These are phyloP conservation scores for Lupinus albus DNA, from an alignment of 306 rosid species.

Conservation along the genomic window DNA sequence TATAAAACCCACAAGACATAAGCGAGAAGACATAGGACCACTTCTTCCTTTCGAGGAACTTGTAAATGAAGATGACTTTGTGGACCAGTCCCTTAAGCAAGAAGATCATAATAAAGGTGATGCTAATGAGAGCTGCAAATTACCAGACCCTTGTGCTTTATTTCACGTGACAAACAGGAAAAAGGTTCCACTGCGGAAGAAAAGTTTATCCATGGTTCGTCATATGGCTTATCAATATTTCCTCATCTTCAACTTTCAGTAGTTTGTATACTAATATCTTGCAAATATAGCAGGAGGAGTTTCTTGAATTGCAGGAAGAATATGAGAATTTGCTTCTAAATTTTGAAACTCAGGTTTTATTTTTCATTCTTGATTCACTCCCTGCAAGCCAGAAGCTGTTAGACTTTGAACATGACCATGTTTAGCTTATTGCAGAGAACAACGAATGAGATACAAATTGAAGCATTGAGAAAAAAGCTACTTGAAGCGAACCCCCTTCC, in stretches of 20 bases:
- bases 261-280: constrained; percentile 38
- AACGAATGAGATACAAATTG: constrained; percentile 65
- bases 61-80: constrained; percentile 50
- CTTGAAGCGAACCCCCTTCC: constrained; percentile 46
- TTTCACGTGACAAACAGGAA: constrained; percentile 84
- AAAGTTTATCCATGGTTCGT: constrained; percentile 66
- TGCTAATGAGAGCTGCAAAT: constrained; percentile 44
- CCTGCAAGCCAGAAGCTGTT: constrained; percentile 9
- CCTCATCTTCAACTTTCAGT: constrained; percentile 27
- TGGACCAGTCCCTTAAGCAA: constrained; percentile 49
- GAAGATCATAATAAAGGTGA: constrained; percentile 49
- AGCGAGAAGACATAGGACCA: constrained; percentile 65
- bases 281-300: constrained; percentile 64
- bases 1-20: constrained; percentile 46
- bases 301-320: constrained; percentile 59
- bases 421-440: constrained; percentile 64
- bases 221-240: constrained; percentile 34
- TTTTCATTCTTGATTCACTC: constrained; percentile 34
- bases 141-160: constrained; percentile 70
- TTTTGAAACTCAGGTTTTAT: constrained; percentile 70
- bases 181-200: constrained; percentile 64
- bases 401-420: constrained; percentile 6
- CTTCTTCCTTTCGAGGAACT: constrained; percentile 83
- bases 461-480: constrained; percentile 63
- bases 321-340: constrained; percentile 69